Base-by-base conservation (phyloP, 2,329 filamentous ascomycete species). In the Pseudogymnoascus sp. region DNA sequence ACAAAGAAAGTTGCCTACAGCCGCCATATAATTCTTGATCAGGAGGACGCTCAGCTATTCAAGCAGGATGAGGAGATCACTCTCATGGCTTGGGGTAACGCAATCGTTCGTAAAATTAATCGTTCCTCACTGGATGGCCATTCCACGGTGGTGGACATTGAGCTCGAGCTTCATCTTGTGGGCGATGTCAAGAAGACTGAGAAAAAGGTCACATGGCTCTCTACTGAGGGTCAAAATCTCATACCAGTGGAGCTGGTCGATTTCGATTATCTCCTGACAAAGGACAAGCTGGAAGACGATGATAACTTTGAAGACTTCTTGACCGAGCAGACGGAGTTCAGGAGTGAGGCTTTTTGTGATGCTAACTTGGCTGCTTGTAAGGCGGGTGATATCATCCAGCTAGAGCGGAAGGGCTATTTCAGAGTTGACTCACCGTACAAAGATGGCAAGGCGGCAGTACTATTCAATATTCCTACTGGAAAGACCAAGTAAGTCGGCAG, bases 51-150 rank as follows among this genome's bases (percentile, higher is more conserved):
- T 65, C 87, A 88, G 73, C 83, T 83, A 29, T 95, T 97, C 77
- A 88, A 85, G 69, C 81, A 88, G 64, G 87, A 89, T 71, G 93
- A 97, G 78, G 92, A 97, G 75, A 90, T 97, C 70, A 97, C 93
- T 0, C 81, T 97, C 41, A 97, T 97, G 93, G 89, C 89, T 74
- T 97, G 93, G 93, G 93, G 93, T 69, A 95, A 95, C 71, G 91
- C 89, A 12, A 84, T 92, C 67, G 89, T 94, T 17, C 84, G 86
- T 61, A 84, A 86, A 63, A 84, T 90, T 65, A 77, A 79, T 66
- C 79, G 83, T 58, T 78, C 78, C 35, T 27, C 41, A 27, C 10
- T 12, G 7, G 10, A 27, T 21, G 1, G 12, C 13, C 1, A 12
- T 25, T 74, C 78, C 63, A 79, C 83, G 55, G 86, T 96, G 69